Evolutionary conservation across 805 yeast species (phyloP).

Genomic region (Cyberlindnera saturnus): DNA sequence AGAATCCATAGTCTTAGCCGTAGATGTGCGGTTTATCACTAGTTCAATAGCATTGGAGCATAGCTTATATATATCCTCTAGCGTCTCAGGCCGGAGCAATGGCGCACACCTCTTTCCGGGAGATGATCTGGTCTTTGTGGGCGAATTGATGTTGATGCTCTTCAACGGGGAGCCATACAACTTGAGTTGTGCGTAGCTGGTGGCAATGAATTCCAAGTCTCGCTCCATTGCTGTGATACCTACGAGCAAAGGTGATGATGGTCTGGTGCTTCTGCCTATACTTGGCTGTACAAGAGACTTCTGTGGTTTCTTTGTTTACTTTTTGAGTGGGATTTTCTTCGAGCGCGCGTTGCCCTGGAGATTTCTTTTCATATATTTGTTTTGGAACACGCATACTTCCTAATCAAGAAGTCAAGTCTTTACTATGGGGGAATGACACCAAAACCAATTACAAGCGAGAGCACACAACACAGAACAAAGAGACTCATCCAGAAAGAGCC

Average conservation of each 20-base stretch:
- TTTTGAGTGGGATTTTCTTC: too few species aligned
- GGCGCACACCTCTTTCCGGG: constrained; percentile 7
- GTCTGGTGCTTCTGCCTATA: too few species aligned
- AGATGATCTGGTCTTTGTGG: constrained; percentile 13
- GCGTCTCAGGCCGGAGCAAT: constrained; percentile 5
- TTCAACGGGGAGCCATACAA: constrained; percentile 18
- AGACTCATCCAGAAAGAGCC: not conserved
- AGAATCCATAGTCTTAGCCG: constrained; percentile 11
- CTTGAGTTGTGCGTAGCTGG: constrained; percentile 19
- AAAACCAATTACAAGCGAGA: not conserved
- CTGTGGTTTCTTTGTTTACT: too few species aligned
- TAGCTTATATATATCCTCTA: constrained; percentile 13
- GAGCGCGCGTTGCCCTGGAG: too few species aligned
- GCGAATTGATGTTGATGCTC: constrained; percentile 17
- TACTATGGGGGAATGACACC: not conserved
- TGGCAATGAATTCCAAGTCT: constrained; percentile 21
- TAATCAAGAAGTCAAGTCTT: constrained; percentile 11
- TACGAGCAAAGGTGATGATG: too few species aligned
- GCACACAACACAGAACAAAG: too few species aligned
- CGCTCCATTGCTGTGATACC: constrained; percentile 6
- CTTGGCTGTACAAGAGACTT: too few species aligned
- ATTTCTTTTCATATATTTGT: too few species aligned
- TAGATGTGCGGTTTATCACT: constrained; percentile 10
- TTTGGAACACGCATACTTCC: not conserved
- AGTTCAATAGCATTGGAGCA: constrained; percentile 20